These are phyloP conservation scores for Kickxella alabastrina DNA, from an alignment of 192 early-diverging fungal species.

Conservation along the genomic window DNA sequence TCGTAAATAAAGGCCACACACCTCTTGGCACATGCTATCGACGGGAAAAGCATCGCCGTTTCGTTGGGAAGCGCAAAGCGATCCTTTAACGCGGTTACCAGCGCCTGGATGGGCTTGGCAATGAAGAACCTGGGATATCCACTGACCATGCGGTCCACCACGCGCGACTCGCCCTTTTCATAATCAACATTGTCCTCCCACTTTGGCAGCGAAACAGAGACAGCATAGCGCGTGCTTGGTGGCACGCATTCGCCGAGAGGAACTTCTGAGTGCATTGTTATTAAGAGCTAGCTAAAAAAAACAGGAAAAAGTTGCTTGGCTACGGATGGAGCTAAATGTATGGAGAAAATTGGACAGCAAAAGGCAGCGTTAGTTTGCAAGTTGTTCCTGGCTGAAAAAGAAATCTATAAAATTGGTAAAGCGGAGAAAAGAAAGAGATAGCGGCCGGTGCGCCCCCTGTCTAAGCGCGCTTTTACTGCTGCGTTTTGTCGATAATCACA, in stretches of 20 bases:
- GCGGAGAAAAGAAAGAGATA: too few species aligned
- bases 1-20: slow-evolving; percentile 40
- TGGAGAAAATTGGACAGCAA: too few species aligned
- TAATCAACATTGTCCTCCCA: slow-evolving; percentile 92
- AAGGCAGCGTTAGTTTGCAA: too few species aligned
- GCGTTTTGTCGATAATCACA: too few species aligned
- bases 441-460: too few species aligned
- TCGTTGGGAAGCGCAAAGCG: slow-evolving; percentile 67
- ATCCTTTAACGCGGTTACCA: slow-evolving; percentile 48
- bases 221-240: slow-evolving; percentile 70
- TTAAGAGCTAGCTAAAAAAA: too few species aligned
- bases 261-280: slow-evolving; percentile 15
- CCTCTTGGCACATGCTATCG: slow-evolving; percentile 59
- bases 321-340: too few species aligned
- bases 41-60: slow-evolving; percentile 71
- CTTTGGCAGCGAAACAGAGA: slow-evolving; percentile 86
- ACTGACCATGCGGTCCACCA: slow-evolving; percentile 65
- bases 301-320: too few species aligned
- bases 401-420: too few species aligned
- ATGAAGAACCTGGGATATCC: slow-evolving; percentile 97
- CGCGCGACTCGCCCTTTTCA: slow-evolving; percentile 76
- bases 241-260: slow-evolving; percentile 72
- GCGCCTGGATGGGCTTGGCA: slow-evolving; percentile 45
- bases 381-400: too few species aligned
- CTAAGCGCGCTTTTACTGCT: too few species aligned